Conservation (phyloP, 23 red algal species). For the Gracilaria gracilis region DNA sequence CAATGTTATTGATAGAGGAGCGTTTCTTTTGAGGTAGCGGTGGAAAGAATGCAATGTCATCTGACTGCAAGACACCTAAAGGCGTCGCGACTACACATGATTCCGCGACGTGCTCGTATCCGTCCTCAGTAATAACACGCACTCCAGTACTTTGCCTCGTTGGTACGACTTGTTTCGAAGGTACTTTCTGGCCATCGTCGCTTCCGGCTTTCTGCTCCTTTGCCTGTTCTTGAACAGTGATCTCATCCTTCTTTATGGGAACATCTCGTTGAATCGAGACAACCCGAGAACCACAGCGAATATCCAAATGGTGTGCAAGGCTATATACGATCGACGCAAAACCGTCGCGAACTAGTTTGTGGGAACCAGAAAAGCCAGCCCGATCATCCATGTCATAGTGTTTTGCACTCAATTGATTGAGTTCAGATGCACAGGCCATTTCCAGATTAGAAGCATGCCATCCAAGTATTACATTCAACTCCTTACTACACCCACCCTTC, state of each 20-base stretch:
- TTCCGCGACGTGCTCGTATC: conserved; percentile 62
- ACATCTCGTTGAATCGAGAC: conserved; percentile 65
- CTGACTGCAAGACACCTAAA: conserved; percentile 78
- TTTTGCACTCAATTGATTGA: conserved; percentile 75
- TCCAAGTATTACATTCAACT: conserved; percentile 45
- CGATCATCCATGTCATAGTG: conserved; percentile 94
- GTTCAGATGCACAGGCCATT: conserved; percentile 83
- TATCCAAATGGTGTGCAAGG: conserved; percentile 75
- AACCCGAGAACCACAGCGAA: conserved; percentile 66
- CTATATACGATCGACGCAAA: conserved; percentile 74
- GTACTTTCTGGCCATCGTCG: neutral
- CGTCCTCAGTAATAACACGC: conserved; percentile 59
- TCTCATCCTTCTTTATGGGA: conserved; percentile 28
- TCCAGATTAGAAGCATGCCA: conserved; percentile 95
- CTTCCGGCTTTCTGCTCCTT: neutral
- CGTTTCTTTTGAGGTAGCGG: conserved; percentile 82
- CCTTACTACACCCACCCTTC: conserved; percentile 33
- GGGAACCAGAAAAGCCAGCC: conserved; percentile 79
- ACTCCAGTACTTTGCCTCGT: conserved; percentile 36
- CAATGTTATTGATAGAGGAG: conserved; percentile 74
- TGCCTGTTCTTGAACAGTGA: neutral
- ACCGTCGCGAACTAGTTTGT: conserved; percentile 82
- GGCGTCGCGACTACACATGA: conserved; percentile 87
- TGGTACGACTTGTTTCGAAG: neutral
- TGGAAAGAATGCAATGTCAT: conserved; percentile 71